Evolutionary conservation across 306 rosid genomes (phyloP).

Genomic region (Castanea crenata): DNA sequence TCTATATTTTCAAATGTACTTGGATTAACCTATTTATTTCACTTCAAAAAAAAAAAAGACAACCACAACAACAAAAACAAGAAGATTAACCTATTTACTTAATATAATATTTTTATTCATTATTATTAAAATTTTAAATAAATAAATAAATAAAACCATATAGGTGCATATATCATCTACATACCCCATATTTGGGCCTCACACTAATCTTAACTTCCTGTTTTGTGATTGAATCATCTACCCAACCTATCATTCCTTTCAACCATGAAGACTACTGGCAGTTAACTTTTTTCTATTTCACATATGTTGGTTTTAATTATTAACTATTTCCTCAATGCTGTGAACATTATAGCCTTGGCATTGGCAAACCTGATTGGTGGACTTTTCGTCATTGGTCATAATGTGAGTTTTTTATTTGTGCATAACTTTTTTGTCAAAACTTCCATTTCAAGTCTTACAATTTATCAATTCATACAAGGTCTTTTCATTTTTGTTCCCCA

Average conservation of each 20-base stretch:
- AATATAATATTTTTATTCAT: no score
- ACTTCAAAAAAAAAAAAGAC: no score
- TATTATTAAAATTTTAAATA: no score
- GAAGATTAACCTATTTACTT: no score
- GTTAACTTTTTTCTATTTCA: not conserved
- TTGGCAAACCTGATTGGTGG: conserved; percentile 84
- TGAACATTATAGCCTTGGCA: conserved; percentile 61
- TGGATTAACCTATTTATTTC: no score
- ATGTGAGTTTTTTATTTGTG: conserved; percentile 44
- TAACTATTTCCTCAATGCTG: conserved; percentile 37
- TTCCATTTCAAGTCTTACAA: not conserved
- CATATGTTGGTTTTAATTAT: not conserved
- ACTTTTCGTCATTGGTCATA: conserved; percentile 55
- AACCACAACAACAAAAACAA: no score
- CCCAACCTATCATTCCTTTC: not conserved
- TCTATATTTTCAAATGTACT: no score
- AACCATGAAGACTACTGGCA: not conserved
- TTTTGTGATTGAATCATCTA: not conserved
- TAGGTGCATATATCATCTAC: no score
- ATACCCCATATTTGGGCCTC: no score
- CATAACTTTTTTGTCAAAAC: not conserved
- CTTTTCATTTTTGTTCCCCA: no score
- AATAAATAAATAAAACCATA: no score
- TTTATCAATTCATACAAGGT: not conserved
- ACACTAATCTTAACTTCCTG: no score